Evolutionary conservation across 345 rosid species (phyloP).

Genomic region (Ceriops decandra): DNA sequence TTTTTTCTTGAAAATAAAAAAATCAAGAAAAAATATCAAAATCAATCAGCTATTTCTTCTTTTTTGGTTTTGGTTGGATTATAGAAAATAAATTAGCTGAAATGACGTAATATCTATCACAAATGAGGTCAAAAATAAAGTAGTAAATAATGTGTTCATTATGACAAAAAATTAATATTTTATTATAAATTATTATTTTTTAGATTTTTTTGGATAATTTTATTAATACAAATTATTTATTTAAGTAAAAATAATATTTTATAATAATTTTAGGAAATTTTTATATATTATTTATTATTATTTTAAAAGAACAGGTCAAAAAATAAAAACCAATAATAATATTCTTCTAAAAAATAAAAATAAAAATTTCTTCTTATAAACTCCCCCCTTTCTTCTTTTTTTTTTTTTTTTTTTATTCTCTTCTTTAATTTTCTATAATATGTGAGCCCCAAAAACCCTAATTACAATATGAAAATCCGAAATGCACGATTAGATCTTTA

Average conservation of each 20-base stretch:
- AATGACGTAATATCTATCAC: constrained; percentile 8
- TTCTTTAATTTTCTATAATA: neutral
- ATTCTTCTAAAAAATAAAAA: too few relatives aligned
- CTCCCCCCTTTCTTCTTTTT: neutral
- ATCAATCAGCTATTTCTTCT: neutral
- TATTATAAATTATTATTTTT: too few relatives aligned
- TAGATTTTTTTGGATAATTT: too few relatives aligned
- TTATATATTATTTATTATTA: too few relatives aligned
- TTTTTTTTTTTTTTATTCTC: neutral
- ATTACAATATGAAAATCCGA: neutral
- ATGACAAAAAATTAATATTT: too few relatives aligned
- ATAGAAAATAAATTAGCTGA: constrained; percentile 12
- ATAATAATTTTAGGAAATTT: too few relatives aligned
- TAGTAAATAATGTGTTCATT: neutral
- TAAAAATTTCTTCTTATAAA: too few relatives aligned
- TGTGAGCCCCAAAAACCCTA: constrained; percentile 9
- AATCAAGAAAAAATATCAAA: too few relatives aligned
- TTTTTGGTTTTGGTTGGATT: neutral
- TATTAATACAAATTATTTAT: too few relatives aligned
- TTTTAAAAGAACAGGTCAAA: neutral
- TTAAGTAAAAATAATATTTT: neutral
- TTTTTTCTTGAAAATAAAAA: too few relatives aligned
- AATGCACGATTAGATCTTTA: constrained; percentile 3
- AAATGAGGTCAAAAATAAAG: neutral
- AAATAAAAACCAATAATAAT: neutral